Conservation (phyloP, 2,329 filamentous ascomycete species). For the Neonectria neomacrospora region DNA sequence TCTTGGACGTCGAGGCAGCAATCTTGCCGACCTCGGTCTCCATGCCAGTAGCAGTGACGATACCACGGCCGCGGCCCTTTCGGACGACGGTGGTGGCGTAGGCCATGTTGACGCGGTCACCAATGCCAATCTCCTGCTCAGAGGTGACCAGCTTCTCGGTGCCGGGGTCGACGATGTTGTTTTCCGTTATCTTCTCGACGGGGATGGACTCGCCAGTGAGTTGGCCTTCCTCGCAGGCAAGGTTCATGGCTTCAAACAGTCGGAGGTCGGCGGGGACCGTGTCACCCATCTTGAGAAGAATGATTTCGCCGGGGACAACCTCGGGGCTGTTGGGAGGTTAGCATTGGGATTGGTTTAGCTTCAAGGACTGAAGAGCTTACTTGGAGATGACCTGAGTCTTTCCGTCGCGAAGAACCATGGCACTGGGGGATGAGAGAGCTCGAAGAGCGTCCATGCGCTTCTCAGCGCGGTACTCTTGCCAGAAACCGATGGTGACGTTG, state of each 20-base stretch:
- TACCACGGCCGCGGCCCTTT: constrained; percentile 77
- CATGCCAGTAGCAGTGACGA: constrained; percentile 80
- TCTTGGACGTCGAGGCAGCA: constrained; percentile 65
- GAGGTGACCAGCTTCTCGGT: constrained; percentile 58
- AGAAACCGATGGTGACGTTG: constrained; percentile 76
- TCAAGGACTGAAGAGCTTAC: constrained; percentile 52
- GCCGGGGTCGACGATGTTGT: constrained; percentile 56
- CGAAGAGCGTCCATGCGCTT: constrained; percentile 74
- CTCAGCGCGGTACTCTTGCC: constrained; percentile 72
- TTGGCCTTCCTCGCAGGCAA: constrained; percentile 81
- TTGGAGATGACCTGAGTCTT: constrained; percentile 67
- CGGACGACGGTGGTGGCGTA: constrained; percentile 80
- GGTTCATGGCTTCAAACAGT: constrained; percentile 78
- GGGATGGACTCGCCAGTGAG: constrained; percentile 81
- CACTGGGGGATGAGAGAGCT: constrained; percentile 71
- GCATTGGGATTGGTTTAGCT: not conserved
- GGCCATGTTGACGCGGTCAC: constrained; percentile 78
- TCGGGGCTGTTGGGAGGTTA: constrained; percentile 57
- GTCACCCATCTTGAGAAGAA: constrained; percentile 75
- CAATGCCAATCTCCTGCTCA: constrained; percentile 69
- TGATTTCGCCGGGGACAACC: constrained; percentile 78
- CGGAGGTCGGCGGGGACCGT: constrained; percentile 80
- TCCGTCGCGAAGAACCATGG: constrained; percentile 70
- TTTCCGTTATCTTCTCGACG: constrained; percentile 71
- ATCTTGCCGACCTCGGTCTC: constrained; percentile 77